Percentiles rank a stretch among this genome's conserved stretches.
Evolutionary conservation across 441 rosid species (phyloP).

Genomic region (Pelargonium australe): DNA sequence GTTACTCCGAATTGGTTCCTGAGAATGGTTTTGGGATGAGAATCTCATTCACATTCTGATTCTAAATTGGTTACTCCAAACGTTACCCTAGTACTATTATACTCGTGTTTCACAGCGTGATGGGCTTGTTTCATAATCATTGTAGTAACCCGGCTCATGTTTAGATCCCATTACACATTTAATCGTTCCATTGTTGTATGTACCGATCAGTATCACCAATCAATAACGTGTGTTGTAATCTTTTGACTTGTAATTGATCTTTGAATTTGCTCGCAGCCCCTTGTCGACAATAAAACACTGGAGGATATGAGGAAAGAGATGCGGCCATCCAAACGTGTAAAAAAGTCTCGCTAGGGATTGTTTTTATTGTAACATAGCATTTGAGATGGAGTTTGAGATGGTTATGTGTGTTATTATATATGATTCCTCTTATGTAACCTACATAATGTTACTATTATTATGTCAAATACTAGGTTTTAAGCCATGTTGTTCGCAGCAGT

Average conservation of each 20-base stretch:
- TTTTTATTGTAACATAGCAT: background rate
- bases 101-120: too few species aligned
- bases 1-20: too few species aligned
- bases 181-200: background rate
- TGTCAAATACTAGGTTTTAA: background rate
- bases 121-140: too few species aligned
- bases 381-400: background rate
- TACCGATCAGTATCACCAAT: background rate
- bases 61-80: too few species aligned
- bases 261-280: constrained; percentile 49
- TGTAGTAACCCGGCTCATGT: too few species aligned
- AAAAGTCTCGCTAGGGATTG: constrained; percentile 44
- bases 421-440: background rate
- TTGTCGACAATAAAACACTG: constrained; percentile 39
- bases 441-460: background rate
- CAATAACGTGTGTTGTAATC: background rate
- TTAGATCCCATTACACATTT: background rate
- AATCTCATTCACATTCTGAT: too few species aligned
- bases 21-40: too few species aligned
- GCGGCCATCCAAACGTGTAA: constrained; percentile 55
- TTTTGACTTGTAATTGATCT: constrained; percentile 7
- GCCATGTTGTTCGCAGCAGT: background rate
- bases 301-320: constrained; percentile 61
- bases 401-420: background rate
- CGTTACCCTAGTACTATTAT: too few species aligned